Conservation (phyloP, 1,284 basidiomycete genomes). For the Moesziomyces sp. region DNA sequence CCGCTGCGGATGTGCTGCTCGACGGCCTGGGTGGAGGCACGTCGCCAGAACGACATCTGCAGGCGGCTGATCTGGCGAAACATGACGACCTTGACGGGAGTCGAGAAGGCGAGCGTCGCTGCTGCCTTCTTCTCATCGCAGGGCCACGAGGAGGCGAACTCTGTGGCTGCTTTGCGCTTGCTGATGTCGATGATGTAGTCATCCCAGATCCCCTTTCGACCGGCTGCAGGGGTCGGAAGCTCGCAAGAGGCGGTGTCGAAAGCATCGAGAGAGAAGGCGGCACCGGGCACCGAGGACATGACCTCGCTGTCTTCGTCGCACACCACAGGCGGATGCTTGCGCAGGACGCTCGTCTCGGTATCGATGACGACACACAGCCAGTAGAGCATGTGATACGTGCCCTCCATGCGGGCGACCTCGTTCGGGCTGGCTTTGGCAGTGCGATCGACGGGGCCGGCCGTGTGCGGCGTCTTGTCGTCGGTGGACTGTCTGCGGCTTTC, state of each 20-base stretch:
- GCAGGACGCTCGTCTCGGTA: slow-evolving; percentile 23
- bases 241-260: neutral
- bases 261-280: neutral
- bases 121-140: slow-evolving; percentile 11
- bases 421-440: neutral
- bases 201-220: slow-evolving; percentile 23
- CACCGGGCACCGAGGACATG: slow-evolving; percentile 3
- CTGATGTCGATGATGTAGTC: slow-evolving; percentile 25
- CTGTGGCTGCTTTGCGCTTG: slow-evolving; percentile 9
- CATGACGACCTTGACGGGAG: slow-evolving; percentile 31
- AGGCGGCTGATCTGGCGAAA: slow-evolving; percentile 25
- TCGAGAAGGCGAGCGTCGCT: slow-evolving; percentile 20
- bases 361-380: slow-evolving; percentile 30
- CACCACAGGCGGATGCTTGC: slow-evolving; percentile 21
- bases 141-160: slow-evolving; percentile 16
- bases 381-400: slow-evolving; percentile 33
- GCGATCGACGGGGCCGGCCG: neutral
- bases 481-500: slow-evolving; percentile 8
- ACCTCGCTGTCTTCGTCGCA: slow-evolving; percentile 28
- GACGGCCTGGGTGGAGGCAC: slow-evolving; percentile 9
- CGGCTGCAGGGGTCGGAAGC: neutral
- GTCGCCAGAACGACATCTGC: slow-evolving; percentile 30
- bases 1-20: slow-evolving; percentile 26
- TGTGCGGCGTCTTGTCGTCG: neutral
- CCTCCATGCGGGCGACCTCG: slow-evolving; percentile 18